phyloP scores from a whole-genome alignment of 768 basidiomycete species.

The Pleurotus salmoneostramineus region DNA sequence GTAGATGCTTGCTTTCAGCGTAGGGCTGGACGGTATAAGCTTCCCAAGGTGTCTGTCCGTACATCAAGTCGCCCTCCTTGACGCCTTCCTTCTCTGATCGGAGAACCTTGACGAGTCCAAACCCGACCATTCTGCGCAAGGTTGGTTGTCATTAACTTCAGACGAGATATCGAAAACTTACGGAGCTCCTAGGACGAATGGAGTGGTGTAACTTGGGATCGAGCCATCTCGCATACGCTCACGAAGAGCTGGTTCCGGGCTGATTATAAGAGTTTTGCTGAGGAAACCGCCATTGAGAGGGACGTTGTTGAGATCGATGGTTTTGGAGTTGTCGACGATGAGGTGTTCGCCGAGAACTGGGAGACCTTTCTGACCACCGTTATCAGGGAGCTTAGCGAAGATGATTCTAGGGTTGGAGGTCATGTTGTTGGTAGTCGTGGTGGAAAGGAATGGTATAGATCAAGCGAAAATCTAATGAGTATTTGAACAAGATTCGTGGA shows the following conservation, averaged over 20 bases:
- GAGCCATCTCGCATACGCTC: slow-evolving; percentile 24
- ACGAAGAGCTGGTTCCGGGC: slow-evolving; percentile 20
- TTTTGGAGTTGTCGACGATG: slow-evolving; percentile 10
- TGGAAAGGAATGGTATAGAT: not conserved
- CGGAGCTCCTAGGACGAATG: slow-evolving; percentile 14
- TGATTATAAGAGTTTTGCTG: slow-evolving; percentile 15
- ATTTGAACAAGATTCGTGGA: not conserved
- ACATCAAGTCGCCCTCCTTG: slow-evolving; percentile 25
- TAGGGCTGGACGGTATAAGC: slow-evolving; percentile 18
- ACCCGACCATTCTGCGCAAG: slow-evolving; percentile 2
- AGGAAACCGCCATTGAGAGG: slow-evolving; percentile 18
- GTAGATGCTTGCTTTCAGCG: slow-evolving; percentile 10
- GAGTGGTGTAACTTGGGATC: slow-evolving; percentile 14
- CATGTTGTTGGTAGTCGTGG: not conserved
- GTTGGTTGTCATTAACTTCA: not conserved
- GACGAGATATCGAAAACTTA: slow-evolving; percentile 6
- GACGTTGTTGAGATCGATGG: slow-evolving; percentile 17
- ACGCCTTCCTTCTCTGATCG: slow-evolving; percentile 24
- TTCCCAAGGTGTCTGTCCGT: slow-evolving; percentile 21
- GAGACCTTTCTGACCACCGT: not conserved
- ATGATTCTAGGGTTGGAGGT: slow-evolving; percentile 2
- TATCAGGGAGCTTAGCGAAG: slow-evolving; percentile 2
- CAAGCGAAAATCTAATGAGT: not conserved
- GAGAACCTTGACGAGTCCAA: slow-evolving; percentile 27
- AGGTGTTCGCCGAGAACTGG: slow-evolving; percentile 5